phyloP scores from a whole-genome alignment of 345 rosid genomes.

The Populus pruinosa region DNA sequence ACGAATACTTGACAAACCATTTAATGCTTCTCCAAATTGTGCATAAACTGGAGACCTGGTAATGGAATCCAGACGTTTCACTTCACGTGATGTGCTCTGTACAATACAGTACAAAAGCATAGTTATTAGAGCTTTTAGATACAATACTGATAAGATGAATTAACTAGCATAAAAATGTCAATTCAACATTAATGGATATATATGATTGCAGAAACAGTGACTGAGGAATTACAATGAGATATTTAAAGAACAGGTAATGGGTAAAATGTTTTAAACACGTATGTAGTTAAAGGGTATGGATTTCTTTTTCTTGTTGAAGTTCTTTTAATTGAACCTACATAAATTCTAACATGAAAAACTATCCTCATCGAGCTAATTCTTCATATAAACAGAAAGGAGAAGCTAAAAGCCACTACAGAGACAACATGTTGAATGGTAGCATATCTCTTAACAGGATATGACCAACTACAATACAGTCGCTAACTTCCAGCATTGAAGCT shows the following conservation, averaged over 20 bases:
- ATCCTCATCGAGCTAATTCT: too few relatives aligned
- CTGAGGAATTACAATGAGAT: background rate
- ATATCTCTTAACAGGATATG: background rate
- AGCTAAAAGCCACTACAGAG: too few relatives aligned
- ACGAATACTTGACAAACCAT: constrained; percentile 35
- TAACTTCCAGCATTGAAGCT: background rate
- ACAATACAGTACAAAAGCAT: background rate
- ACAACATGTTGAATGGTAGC: background rate
- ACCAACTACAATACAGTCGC: too few relatives aligned
- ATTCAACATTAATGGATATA: background rate
- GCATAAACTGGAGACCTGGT: constrained; percentile 34
- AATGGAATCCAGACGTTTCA: constrained; percentile 34
- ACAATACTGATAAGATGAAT: background rate
- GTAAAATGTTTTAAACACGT: background rate
- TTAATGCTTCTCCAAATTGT: constrained; percentile 35
- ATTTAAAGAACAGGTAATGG: background rate
- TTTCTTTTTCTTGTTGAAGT: background rate
- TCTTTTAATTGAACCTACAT: too few relatives aligned
- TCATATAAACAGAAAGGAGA: too few relatives aligned
- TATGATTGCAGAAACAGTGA: background rate
- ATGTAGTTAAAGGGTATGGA: background rate
- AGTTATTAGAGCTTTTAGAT: background rate
- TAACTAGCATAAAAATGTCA: background rate
- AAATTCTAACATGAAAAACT: background rate
- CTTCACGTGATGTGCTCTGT: constrained; percentile 50